A percentile compares a stretch with the other conserved stretches of the same genome.
Conservation (phyloP, 305 asterid genomes). For the Fraxinus angustifolia region DNA sequence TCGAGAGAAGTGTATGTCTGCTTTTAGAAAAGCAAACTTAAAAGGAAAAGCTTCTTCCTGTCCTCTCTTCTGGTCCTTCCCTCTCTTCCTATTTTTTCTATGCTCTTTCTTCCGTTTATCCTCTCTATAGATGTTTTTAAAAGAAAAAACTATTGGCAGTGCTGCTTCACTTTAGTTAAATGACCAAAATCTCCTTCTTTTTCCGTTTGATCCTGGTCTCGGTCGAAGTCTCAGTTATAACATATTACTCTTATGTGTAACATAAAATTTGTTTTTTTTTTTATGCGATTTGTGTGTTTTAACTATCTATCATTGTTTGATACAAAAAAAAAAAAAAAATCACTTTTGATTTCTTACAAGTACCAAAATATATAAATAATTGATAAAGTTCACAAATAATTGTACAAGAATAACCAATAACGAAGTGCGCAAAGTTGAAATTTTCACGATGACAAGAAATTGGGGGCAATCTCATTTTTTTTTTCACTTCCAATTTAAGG, state of each 20-base stretch:
- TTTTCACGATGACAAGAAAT: background rate
- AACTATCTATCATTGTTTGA: background rate
- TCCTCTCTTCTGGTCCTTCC: constrained; percentile 23
- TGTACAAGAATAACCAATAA: background rate
- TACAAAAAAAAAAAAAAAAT: background rate
- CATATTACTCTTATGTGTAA: background rate
- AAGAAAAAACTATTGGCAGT: background rate
- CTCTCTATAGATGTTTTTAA: background rate
- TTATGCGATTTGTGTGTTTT: background rate
- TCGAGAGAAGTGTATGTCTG: constrained; percentile 33
- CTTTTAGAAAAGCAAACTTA: constrained; percentile 56
- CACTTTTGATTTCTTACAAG: background rate
- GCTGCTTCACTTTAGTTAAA: background rate
- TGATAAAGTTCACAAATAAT: background rate
- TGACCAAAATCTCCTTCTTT: background rate
- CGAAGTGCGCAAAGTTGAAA: background rate
- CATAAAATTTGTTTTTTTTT: no score
- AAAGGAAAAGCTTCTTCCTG: constrained; percentile 57
- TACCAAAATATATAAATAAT: background rate
- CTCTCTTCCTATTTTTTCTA: background rate
- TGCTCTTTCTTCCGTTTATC: background rate
- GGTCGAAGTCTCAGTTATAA: background rate
- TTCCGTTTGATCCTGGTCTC: background rate
- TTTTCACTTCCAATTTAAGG: background rate
- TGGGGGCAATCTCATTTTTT: background rate